Percentiles rank a stretch among this genome's conserved stretches.
phyloP scores from a whole-genome alignment of 768 basidiomycete genomes.

The Mycena galericulata region DNA sequence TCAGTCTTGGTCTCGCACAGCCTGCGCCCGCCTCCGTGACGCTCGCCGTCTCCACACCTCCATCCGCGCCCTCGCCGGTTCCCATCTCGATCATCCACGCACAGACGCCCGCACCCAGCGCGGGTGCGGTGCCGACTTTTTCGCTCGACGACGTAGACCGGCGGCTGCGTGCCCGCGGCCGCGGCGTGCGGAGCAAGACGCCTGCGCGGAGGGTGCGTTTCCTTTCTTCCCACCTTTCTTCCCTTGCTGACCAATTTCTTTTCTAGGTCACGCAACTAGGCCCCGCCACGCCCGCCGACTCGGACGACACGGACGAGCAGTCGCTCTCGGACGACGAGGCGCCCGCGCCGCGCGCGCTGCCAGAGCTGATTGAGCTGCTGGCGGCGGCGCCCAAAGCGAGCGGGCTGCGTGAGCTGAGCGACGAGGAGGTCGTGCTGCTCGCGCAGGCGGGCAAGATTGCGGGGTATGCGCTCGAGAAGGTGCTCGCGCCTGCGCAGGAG shows the following conservation, averaged over 20 bases:
- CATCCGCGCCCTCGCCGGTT: background rate
- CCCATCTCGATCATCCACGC: conserved; percentile 23
- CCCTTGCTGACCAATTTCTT: no score
- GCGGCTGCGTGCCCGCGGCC: conserved; percentile 55
- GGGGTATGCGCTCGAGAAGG: conserved; percentile 96
- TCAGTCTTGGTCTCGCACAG: background rate
- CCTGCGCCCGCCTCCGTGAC: background rate
- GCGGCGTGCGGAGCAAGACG: conserved; percentile 13
- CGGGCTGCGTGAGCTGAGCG: conserved; percentile 74
- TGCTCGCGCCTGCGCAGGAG: conserved; percentile 61
- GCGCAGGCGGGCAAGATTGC: conserved; percentile 94
- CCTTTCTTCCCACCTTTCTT: background rate
- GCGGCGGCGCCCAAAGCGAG: conserved; percentile 78
- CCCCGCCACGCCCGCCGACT: background rate
- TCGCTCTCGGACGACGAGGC: conserved; percentile 6
- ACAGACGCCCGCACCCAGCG: conserved; percentile 22
- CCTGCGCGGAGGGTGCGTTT: conserved; percentile 14
- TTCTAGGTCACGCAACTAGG: no score
- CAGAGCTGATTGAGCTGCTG: conserved; percentile 85
- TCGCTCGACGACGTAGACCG: conserved; percentile 68
- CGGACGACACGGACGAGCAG: background rate
- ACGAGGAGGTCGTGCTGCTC: conserved; percentile 93
- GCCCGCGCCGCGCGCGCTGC: conserved; percentile 63
- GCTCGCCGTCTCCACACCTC: no score
- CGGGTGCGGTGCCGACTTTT: conserved; percentile 51